Conservation (phyloP, 345 rosid genomes). For the Eucalyptus lansdowneana region DNA sequence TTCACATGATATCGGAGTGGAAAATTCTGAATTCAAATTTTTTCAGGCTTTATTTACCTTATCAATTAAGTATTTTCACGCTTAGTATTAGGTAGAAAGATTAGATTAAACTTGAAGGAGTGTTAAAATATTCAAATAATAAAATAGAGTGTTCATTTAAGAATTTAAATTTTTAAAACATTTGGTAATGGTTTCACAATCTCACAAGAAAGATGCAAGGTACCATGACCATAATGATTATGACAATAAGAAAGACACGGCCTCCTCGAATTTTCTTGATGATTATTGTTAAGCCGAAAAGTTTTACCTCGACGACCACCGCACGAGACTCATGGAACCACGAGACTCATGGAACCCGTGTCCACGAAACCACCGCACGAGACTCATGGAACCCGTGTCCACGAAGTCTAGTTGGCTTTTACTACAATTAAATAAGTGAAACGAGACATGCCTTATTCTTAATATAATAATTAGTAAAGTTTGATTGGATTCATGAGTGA, state of each 20-base stretch:
- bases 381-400: neutral
- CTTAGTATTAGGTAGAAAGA: too few relatives aligned
- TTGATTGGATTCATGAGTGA: neutral
- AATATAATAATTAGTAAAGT: neutral
- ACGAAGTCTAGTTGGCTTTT: neutral
- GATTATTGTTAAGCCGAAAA: neutral
- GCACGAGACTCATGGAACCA: neutral
- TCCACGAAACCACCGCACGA: neutral
- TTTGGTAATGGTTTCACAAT: too few relatives aligned
- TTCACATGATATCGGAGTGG: rapidly evolving
- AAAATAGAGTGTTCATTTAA: too few relatives aligned
- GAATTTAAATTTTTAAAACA: too few relatives aligned
- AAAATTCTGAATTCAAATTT: rapidly evolving
- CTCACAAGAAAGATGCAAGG: neutral
- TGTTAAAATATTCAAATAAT: too few relatives aligned
- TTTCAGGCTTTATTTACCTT: rapidly evolving
- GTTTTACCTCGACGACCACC: neutral
- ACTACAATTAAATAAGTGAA: neutral
- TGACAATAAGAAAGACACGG: neutral
- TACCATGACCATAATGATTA: neutral
- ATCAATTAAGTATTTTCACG: too few relatives aligned
- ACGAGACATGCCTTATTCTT: neutral
- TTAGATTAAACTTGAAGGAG: too few relatives aligned
- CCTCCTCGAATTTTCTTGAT: neutral
- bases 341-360: too few relatives aligned